Evolutionary conservation across 371 early-diverging fungal species (phyloP), one percentile per base, ranked within the genome.

Genomic region (Funneliformis caledonium): DNA sequence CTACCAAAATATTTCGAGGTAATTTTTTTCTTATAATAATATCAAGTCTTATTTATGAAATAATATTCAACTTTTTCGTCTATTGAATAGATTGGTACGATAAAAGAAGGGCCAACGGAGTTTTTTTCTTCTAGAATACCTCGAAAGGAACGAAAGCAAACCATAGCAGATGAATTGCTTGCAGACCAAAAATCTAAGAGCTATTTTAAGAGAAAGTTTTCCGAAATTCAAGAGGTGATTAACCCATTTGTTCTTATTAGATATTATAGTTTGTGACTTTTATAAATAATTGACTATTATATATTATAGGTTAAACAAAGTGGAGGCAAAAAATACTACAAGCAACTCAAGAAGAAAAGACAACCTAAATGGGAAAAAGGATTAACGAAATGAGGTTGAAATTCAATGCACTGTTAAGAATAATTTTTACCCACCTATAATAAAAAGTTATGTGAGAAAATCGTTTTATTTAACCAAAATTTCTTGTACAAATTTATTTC

Each of bases 1-100:
- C 81, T 93, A 43, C 96, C 97, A 31, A 97, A 95, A 82, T 95
- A 94, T 84, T 97, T 98, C 89, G 97, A 98, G 83, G 91, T 93
- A 81, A 43, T 68, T 78, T 48, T n/a, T 47, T 31, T 14, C 4
- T 6, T 10, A 26, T 37, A 4, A n/a, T 43, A 48, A 19, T 76
- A 52, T 33, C 2, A 2, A 37, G 37, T 37, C 37, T 37, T 37
- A 37, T 37, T 37, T n/a, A 9, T 37, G 37, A 33, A 61, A 16
- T 45, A 61, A 33, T 60, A 37, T 61, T 16, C 14, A 8, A 22
- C 14, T 5, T 56, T 52, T 56, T 43, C 56, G 33, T n/a, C 14
- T 65, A 4, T 43, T 48, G 22, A 11, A 96, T 95, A 98, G 85
- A 87, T 95, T 26, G 99, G 98, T 59, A 96, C 96, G 0, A 88